A percentile compares a stretch with the other conserved stretches of the same genome.
phyloP scores from a whole-genome alignment of 306 rosid genomes.

The Carpinus fangiana region DNA sequence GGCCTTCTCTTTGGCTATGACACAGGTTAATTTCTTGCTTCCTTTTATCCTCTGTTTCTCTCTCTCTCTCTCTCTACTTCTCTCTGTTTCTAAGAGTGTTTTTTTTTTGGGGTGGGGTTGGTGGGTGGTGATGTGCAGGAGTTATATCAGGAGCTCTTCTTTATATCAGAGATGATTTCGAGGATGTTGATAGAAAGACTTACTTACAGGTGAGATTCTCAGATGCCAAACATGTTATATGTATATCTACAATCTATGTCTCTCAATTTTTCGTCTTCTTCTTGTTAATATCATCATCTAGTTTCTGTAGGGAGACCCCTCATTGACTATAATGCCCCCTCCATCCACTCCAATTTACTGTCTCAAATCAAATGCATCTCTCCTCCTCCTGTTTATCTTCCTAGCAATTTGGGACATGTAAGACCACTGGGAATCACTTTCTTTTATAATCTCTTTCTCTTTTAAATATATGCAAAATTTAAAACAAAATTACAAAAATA shows the following conservation, averaged over 20 bases:
- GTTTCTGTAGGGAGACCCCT: neutral
- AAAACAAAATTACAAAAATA: too few species aligned
- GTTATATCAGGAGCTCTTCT: slow-evolving; percentile 66
- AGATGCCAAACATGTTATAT: too few species aligned
- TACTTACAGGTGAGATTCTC: slow-evolving; percentile 49
- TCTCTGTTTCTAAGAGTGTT: neutral
- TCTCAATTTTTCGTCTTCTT: too few species aligned
- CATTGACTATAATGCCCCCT: neutral
- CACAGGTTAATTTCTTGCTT: slow-evolving; percentile 34
- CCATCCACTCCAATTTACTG: neutral
- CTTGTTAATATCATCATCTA: neutral
- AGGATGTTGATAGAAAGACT: slow-evolving; percentile 36
- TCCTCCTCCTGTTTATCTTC: neutral
- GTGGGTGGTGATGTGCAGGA: slow-evolving; percentile 33
- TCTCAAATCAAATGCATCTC: neutral
- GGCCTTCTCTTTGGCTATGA: slow-evolving; percentile 72
- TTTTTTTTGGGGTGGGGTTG: neutral
- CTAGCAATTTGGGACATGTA: too few species aligned
- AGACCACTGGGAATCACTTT: too few species aligned
- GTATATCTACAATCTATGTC: too few species aligned
- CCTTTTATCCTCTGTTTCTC: too few species aligned
- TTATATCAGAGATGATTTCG: slow-evolving; percentile 61
- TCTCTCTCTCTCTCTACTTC: neutral
- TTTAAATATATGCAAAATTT: too few species aligned
- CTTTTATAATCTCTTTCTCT: too few species aligned